phyloP scores from a whole-genome alignment of 805 yeast species.

The Komagataella ulmi region DNA sequence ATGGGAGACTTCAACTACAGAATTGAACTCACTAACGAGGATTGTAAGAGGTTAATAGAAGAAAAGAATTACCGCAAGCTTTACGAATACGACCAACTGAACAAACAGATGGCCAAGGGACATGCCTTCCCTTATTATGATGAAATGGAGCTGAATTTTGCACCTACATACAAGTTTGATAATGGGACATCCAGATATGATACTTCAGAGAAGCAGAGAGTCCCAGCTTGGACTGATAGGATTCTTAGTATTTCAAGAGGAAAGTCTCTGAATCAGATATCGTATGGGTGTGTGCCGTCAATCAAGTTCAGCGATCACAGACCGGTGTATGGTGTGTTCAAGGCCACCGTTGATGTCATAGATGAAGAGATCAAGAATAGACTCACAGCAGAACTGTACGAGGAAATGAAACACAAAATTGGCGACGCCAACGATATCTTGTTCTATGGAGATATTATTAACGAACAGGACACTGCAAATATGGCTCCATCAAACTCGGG shows the following conservation, averaged over 20 bases:
- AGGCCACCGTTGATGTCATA: slow-evolving; percentile 48
- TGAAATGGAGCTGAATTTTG: slow-evolving; percentile 68
- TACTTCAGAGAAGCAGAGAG: slow-evolving; percentile 80
- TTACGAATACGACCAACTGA: slow-evolving; percentile 66
- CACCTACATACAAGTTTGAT: slow-evolving; percentile 93
- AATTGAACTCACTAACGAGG: slow-evolving; percentile 56
- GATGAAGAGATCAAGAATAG: slow-evolving; percentile 40
- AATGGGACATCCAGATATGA: slow-evolving; percentile 76
- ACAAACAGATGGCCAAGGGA: slow-evolving; percentile 55
- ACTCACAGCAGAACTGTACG: slow-evolving; percentile 44
- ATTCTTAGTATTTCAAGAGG: slow-evolving; percentile 50
- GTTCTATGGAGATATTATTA: slow-evolving; percentile 10
- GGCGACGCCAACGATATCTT: slow-evolving; percentile 24
- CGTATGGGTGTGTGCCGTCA: slow-evolving; percentile 44
- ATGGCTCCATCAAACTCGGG: slow-evolving; percentile 7
- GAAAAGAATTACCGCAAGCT: slow-evolving; percentile 34
- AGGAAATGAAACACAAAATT: slow-evolving; percentile 28
- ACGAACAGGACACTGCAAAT: slow-evolving; percentile 11
- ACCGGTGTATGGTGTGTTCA: slow-evolving; percentile 71
- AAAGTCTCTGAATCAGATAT: slow-evolving; percentile 39
- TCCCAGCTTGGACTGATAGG: slow-evolving; percentile 98
- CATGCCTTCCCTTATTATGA: slow-evolving; percentile 71
- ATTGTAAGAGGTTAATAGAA: slow-evolving; percentile 36
- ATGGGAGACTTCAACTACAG: slow-evolving; percentile 91
- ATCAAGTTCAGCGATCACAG: slow-evolving; percentile 77